Conservation (phyloP, 805 yeast genomes). For the Kuraishia ogatae region DNA sequence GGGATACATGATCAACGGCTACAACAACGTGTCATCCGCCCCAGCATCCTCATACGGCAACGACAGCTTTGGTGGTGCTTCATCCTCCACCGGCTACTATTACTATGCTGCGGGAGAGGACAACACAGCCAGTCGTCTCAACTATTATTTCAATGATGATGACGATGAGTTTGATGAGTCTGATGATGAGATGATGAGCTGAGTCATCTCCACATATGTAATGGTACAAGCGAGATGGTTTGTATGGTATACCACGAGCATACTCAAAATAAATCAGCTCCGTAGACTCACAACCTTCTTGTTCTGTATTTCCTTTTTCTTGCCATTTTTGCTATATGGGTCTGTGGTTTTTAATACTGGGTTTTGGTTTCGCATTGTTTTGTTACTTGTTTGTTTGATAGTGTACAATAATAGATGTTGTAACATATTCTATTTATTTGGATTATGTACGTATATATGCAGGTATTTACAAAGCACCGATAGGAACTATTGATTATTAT, state of each 20-base stretch:
- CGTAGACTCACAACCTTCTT: too few species aligned
- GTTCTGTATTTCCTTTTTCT: not conserved
- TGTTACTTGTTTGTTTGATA: not conserved
- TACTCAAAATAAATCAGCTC: too few species aligned
- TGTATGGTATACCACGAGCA: too few species aligned
- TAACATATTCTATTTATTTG: not conserved
- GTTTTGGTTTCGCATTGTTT: not conserved
- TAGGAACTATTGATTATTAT: too few species aligned
- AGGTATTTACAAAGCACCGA: too few species aligned
- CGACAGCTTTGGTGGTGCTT: not conserved
- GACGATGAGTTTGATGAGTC: constrained; percentile 4
- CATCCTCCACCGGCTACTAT: not conserved
- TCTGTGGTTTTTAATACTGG: not conserved
- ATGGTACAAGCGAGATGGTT: too few species aligned
- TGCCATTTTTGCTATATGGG: not conserved
- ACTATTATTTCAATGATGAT: constrained; percentile 4
- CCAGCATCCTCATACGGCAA: not conserved
- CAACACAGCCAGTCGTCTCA: constrained; percentile 2
- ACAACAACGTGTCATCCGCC: constrained; percentile 3
- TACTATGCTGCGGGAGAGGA: constrained; percentile 3
- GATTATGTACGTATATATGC: not conserved
- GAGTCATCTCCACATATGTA: too few species aligned
- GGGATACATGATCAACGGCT: constrained; percentile 23
- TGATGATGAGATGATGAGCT: not conserved
- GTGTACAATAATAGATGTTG: not conserved